A percentile compares a stretch with the other conserved stretches of the same genome.
Conservation (phyloP, 257 asterid genomes). For the Gynochthodes officinalis region DNA sequence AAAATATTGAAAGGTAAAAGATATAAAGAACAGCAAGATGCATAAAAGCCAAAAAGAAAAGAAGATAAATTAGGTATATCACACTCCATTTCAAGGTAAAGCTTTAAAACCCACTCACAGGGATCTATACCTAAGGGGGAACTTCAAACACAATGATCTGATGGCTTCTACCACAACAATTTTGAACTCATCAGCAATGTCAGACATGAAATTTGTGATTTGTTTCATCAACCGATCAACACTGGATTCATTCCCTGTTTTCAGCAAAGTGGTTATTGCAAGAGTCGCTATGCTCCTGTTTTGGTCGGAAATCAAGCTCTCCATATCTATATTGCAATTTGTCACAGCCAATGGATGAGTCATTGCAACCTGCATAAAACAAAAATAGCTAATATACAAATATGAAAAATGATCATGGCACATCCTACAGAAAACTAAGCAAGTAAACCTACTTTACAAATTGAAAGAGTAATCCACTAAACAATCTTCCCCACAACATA, state of each 20-base stretch:
- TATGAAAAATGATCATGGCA: neutral
- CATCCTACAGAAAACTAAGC: neutral
- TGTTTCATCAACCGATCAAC: constrained; percentile 94
- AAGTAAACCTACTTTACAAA: neutral
- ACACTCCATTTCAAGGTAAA: constrained; percentile 11
- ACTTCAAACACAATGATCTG: constrained; percentile 86
- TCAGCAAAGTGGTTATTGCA: constrained; percentile 88
- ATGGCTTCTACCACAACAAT: constrained; percentile 96
- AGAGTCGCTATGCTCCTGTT: constrained; percentile 93
- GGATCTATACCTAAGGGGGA: constrained; percentile 90
- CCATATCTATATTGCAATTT: constrained; percentile 95
- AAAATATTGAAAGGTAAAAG: neutral
- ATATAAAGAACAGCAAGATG: constrained; percentile 18
- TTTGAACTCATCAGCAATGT: constrained; percentile 95
- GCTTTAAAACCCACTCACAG: constrained; percentile 53
- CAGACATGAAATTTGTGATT: constrained; percentile 92
- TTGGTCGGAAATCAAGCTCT: constrained; percentile 91
- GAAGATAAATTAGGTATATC: constrained; percentile 1
- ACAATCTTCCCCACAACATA: too few species aligned
- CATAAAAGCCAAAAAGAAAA: constrained; percentile 4
- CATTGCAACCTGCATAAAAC: constrained; percentile 78
- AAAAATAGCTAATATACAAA: neutral
- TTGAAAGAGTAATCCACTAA: neutral
- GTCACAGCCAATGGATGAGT: constrained; percentile 92
- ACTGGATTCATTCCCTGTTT: constrained; percentile 94